Evolutionary conservation across 805 yeast genomes (phyloP).

Genomic region (Candida maris): DNA sequence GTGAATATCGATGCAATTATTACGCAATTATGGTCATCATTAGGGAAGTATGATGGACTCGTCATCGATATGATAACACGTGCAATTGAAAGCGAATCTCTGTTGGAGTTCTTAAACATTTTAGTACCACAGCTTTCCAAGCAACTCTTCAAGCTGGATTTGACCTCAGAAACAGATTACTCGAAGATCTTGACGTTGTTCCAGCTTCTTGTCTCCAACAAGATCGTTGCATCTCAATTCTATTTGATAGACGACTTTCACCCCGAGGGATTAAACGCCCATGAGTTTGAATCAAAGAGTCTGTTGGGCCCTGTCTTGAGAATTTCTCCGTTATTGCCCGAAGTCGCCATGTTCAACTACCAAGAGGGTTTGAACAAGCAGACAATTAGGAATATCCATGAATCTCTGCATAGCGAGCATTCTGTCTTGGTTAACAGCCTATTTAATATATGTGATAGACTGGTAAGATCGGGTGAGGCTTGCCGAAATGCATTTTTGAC

Average conservation of each 20-base stretch:
- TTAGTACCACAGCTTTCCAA: constrained; percentile 45
- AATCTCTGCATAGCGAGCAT: constrained; percentile 63
- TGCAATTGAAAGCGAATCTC: constrained; percentile 63
- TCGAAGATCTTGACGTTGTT: constrained; percentile 50
- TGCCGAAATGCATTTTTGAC: constrained; percentile 62
- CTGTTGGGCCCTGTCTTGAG: constrained; percentile 74
- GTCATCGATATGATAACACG: constrained; percentile 53
- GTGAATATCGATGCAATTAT: constrained; percentile 31
- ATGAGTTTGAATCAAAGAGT: constrained; percentile 56
- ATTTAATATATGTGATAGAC: constrained; percentile 65
- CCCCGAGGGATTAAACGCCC: constrained; percentile 44
- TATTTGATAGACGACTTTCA: constrained; percentile 54
- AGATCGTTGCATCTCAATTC: constrained; percentile 57
- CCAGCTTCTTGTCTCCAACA: constrained; percentile 56
- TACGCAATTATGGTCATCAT: constrained; percentile 23
- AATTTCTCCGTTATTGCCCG: constrained; percentile 65
- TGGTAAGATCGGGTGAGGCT: constrained; percentile 66
- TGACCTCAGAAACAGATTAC: constrained; percentile 47
- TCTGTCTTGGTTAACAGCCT: constrained; percentile 56
- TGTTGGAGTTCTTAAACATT: constrained; percentile 55
- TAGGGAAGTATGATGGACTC: constrained; percentile 37
- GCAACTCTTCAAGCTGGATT: constrained; percentile 36
- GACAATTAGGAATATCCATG: constrained; percentile 49
- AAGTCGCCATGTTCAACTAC: constrained; percentile 47
- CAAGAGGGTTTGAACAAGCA: constrained; percentile 32